phyloP scores from a whole-genome alignment of 306 rosid species.

The Sechiopsis laciniata region DNA sequence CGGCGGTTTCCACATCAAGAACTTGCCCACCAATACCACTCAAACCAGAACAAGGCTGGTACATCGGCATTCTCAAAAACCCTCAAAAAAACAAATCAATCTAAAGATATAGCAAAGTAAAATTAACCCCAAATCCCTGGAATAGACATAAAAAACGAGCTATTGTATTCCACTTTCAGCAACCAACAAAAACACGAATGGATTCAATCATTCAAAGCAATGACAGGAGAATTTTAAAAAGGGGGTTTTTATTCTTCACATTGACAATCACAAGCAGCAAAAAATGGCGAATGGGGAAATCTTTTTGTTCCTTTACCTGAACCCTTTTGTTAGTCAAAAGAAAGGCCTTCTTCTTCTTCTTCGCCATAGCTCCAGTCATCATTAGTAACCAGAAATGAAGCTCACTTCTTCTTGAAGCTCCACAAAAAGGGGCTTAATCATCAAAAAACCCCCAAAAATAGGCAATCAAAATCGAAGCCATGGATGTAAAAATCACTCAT shows the following conservation, averaged over 20 bases:
- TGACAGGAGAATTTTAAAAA: constrained; percentile 14
- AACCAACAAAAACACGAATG: neutral
- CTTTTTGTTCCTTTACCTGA: neutral
- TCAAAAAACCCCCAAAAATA: neutral
- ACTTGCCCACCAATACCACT: constrained; percentile 38
- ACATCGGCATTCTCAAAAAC: constrained; percentile 35
- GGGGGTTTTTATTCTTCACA: constrained; percentile 7
- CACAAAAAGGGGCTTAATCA: neutral
- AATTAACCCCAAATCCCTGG: constrained; percentile 9
- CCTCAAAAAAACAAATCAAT: neutral
- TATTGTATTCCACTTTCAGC: constrained; percentile 4
- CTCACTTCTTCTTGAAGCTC: constrained; percentile 22
- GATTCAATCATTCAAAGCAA: constrained; percentile 7
- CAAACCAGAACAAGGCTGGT: no score
- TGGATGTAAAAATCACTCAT: constrained; percentile 15
- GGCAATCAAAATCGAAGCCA: neutral
- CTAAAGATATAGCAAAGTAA: neutral
- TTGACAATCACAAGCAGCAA: constrained; percentile 24
- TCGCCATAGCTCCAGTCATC: constrained; percentile 26
- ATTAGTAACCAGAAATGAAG: constrained; percentile 9
- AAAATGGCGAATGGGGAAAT: constrained; percentile 31
- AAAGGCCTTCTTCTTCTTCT: constrained; percentile 27
- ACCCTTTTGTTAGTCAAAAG: constrained; percentile 45
- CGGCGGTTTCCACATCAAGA: constrained; percentile 54
- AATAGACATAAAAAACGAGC: neutral